Evolutionary conservation across 352 stramenopile species (phyloP).

Genomic region (Phytophthora colocasiae): DNA sequence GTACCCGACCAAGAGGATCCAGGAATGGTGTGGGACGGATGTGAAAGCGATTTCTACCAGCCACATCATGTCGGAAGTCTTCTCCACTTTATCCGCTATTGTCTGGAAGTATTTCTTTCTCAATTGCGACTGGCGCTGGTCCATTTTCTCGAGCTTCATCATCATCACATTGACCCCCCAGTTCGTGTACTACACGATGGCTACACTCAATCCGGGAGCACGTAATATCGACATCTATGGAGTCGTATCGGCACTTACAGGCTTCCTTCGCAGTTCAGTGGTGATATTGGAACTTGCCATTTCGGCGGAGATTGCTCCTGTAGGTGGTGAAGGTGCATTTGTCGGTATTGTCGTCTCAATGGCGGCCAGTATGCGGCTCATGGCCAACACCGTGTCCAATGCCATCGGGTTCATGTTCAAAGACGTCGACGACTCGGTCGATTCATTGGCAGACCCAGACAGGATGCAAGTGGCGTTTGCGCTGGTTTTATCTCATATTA

Average conservation of each 20-base stretch:
- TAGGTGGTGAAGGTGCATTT: slow-evolving; percentile 49
- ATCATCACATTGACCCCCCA: slow-evolving; percentile 42
- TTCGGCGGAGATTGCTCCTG: slow-evolving; percentile 50
- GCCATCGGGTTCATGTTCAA: slow-evolving; percentile 53
- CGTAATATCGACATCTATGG: slow-evolving; percentile 42
- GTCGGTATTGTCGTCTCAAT: slow-evolving; percentile 55
- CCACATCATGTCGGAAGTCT: slow-evolving; percentile 39
- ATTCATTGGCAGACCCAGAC: slow-evolving; percentile 20
- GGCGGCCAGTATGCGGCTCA: slow-evolving; percentile 43
- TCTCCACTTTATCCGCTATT: slow-evolving; percentile 37
- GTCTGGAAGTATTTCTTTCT: slow-evolving; percentile 43
- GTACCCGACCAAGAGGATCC: slow-evolving; percentile 45
- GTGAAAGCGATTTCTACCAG: slow-evolving; percentile 33
- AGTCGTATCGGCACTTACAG: slow-evolving; percentile 42
- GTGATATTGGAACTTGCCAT: slow-evolving; percentile 51
- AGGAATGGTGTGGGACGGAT: slow-evolving; percentile 52
- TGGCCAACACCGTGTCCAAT: slow-evolving; percentile 54
- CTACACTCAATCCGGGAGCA: slow-evolving; percentile 28
- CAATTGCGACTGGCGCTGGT: slow-evolving; percentile 48
- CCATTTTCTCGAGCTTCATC: slow-evolving; percentile 37
- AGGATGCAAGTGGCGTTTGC: slow-evolving; percentile 46
- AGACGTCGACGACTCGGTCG: slow-evolving; percentile 25
- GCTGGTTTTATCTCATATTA: slow-evolving; percentile 53
- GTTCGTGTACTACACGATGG: slow-evolving; percentile 39
- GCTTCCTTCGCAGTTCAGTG: slow-evolving; percentile 43